Evolutionary conservation across 805 yeast genomes (phyloP).

Genomic region (Candida sphagnicola): DNA sequence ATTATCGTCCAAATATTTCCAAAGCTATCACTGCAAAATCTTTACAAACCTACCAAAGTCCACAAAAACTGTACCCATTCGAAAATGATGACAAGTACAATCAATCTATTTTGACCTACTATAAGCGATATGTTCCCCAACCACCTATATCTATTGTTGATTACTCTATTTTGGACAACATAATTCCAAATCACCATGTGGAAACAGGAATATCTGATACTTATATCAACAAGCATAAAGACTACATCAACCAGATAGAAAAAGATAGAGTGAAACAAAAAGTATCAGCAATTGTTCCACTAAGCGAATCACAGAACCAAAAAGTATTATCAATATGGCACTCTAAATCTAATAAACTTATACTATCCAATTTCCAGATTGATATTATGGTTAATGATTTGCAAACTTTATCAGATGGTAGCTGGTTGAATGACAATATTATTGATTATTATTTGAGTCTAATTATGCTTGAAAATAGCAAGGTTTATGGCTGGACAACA

Average conservation of each 20-base stretch:
- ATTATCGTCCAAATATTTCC: conserved; percentile 2
- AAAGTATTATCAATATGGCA: conserved; percentile 12
- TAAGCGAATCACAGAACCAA: conserved; percentile 9
- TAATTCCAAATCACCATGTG: conserved; percentile 10
- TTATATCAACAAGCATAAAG: conserved; percentile 8
- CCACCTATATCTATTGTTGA: conserved; percentile 7
- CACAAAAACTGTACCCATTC: not conserved
- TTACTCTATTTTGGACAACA: conserved; percentile 9
- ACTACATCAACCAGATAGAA: conserved; percentile 10
- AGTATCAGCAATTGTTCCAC: conserved; percentile 8
- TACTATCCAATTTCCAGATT: conserved; percentile 28
- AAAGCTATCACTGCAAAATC: not conserved
- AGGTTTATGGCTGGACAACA: conserved; percentile 74
- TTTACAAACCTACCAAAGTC: not conserved
- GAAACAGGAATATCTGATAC: conserved; percentile 8
- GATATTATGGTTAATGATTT: conserved; percentile 68
- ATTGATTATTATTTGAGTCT: conserved; percentile 76
- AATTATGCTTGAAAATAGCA: conserved; percentile 39
- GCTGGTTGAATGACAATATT: conserved; percentile 89
- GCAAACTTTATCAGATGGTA: conserved; percentile 60
- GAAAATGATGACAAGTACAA: conserved; percentile 4
- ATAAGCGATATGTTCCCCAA: conserved; percentile 6
- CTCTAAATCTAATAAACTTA: conserved; percentile 5
- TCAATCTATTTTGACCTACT: conserved; percentile 8
- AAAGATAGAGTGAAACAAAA: conserved; percentile 11